Base-by-base conservation (phyloP, 2,329 filamentous ascomycete species). In the Aspergillus puulaauensis region DNA sequence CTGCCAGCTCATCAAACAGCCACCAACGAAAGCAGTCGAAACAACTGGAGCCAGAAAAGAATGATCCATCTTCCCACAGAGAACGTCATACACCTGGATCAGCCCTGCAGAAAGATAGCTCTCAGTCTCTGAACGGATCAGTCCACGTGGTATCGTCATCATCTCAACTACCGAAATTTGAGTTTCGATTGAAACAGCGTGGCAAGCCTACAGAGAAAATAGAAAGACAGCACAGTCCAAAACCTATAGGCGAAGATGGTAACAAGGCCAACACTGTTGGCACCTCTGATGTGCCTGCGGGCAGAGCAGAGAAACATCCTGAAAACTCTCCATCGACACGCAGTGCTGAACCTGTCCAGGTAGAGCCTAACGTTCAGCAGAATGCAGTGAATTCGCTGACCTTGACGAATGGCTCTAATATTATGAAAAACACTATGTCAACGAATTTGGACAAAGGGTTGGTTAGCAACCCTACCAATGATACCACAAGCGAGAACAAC, bases 131-230 rank as follows among this genome's bases (percentile, higher is more conserved):
- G 14, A 59, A 61, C 43, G 24, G 57, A 9, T 75, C 71, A 4
- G 58, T 73, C 49, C 66, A 64, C 53, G 63, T 72, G 15, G 58
- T 73, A 15, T 68, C 71, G 49, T 74, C 75, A 8, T 73, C 73
- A 6, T 75, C 74, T 21, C 70, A 74, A 40, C 61, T 75, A 47
- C 69, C 73, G 2, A 71, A 70, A 45, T 78, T 77, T 56, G 69
- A 76, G 64, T 78, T 74, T 58, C 71, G 71, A 35, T 64, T 68
- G 15, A 66, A 57, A 54, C 65, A 63, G 39, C 35, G 61, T n/a
- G 45, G 44, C 17, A 56, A 61, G 11, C 23, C 58, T 7, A 31
- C 44, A 47, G 49, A 51, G 23, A 60, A 62, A 27, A 61, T 58
- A 19, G 46, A 59, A 37, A 11, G 23, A 19, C 15, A 17, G 17